These are phyloP conservation scores for Phtheirospermum japonicum DNA, from an alignment of 257 asterid genomes.

Conservation along the genomic window DNA sequence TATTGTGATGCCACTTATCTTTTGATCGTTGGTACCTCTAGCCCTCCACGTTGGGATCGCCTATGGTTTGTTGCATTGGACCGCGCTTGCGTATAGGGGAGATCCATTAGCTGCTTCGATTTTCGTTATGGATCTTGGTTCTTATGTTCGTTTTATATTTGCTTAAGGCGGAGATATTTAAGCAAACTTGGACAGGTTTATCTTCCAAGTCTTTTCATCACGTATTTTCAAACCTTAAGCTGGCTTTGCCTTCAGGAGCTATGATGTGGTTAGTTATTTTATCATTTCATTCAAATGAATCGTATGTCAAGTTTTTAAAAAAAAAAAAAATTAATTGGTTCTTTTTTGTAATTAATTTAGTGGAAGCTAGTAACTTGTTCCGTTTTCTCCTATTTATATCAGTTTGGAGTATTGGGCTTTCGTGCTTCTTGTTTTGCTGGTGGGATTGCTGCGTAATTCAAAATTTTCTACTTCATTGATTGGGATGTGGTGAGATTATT, in stretches of 20 bases:
- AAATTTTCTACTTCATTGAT: slow-evolving; percentile 63
- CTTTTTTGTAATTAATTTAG: too few species aligned
- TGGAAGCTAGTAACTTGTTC: too few species aligned
- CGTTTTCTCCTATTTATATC: too few species aligned
- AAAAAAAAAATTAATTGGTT: too few species aligned
- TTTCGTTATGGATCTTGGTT: slow-evolving; percentile 57
- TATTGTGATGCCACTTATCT: slow-evolving; percentile 44
- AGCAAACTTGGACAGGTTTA: slow-evolving; percentile 56
- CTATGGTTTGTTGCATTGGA: slow-evolving; percentile 42
- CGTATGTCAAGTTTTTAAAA: too few species aligned
- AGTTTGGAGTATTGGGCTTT: slow-evolving; percentile 90
- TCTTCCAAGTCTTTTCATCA: slow-evolving; percentile 37
- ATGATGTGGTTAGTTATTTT: slow-evolving; percentile 65
- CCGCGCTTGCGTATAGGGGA: slow-evolving; percentile 46
- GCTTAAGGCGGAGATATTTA: slow-evolving; percentile 30
- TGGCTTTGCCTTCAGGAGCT: slow-evolving; percentile 72
- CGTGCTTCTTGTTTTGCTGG: slow-evolving; percentile 77
- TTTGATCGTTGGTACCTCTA: slow-evolving; percentile 48
- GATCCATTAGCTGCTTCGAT: slow-evolving; percentile 57
- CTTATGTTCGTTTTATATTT: slow-evolving; percentile 41
- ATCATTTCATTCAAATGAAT: too few species aligned
- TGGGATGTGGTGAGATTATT: slow-evolving; percentile 90
- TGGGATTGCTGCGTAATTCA: slow-evolving; percentile 81
- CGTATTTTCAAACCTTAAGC: slow-evolving; percentile 35
- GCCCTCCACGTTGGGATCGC: slow-evolving; percentile 49